phyloP scores from a whole-genome alignment of 1,139 yeast species.

The Geotrichum phurueaensis region DNA sequence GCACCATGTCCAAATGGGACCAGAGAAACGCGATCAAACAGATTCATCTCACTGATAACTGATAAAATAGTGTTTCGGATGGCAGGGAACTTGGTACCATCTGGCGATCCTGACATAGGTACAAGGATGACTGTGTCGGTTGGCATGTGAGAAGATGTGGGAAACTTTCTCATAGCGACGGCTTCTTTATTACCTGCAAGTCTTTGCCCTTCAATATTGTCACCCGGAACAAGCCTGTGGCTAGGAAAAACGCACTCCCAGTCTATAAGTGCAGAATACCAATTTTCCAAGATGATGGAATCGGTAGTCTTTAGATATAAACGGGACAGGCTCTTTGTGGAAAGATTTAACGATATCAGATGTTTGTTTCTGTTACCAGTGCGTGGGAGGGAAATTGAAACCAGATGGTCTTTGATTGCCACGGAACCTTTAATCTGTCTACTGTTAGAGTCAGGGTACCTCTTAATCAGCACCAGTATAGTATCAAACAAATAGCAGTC shows the following conservation, averaged over 20 bases:
- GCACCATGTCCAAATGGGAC: slow-evolving; percentile 21
- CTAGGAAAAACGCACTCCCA: slow-evolving; percentile 13
- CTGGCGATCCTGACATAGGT: slow-evolving; percentile 23
- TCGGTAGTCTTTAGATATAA: slow-evolving; percentile 19
- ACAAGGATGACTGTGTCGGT: slow-evolving; percentile 23
- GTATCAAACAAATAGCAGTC: slow-evolving; percentile 25
- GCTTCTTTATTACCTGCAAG: slow-evolving; percentile 9
- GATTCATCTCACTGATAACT: slow-evolving; percentile 20
- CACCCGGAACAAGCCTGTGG: slow-evolving; percentile 11
- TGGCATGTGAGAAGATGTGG: slow-evolving; percentile 20
- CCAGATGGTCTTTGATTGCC: slow-evolving; percentile 20
- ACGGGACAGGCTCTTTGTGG: slow-evolving; percentile 15
- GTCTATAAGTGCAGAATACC: slow-evolving; percentile 18
- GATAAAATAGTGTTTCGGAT: slow-evolving; percentile 18
- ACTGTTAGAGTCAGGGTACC: slow-evolving; percentile 7
- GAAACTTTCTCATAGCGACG: background rate
- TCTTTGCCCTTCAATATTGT: slow-evolving; percentile 10
- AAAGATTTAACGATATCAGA: slow-evolving; percentile 16
- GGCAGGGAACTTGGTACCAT: slow-evolving; percentile 21
- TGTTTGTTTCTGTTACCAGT: slow-evolving; percentile 12
- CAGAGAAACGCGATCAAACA: slow-evolving; percentile 23
- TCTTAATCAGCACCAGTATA: slow-evolving; percentile 21
- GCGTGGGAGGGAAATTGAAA: slow-evolving; percentile 16
- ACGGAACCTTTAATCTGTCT: slow-evolving; percentile 21
- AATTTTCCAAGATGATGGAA: slow-evolving; percentile 14